Evolutionary conservation across 2,329 filamentous ascomycete species (phyloP).

Genomic region (Apiospora phragmitis): DNA sequence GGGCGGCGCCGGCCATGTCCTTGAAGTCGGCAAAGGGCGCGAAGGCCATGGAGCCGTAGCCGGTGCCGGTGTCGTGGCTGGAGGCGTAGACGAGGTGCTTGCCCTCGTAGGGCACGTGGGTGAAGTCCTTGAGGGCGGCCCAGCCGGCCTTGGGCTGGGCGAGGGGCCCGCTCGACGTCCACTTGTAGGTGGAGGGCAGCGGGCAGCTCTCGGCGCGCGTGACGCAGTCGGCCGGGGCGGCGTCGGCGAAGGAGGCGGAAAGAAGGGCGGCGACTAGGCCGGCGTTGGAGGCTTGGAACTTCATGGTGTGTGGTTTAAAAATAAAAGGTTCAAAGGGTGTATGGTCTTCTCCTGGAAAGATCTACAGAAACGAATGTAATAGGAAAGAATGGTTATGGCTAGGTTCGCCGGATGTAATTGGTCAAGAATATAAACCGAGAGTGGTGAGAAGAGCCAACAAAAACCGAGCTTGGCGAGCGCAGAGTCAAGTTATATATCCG

Average conservation of each 20-base stretch:
- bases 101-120: slow-evolving; percentile 52
- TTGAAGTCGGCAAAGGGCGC: slow-evolving; percentile 53
- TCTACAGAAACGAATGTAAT: slow-evolving; percentile 7
- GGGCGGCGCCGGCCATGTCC: slow-evolving; percentile 50
- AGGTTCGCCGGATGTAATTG: background rate
- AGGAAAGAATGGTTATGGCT: background rate
- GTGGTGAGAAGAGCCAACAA: background rate
- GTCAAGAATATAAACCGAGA: background rate
- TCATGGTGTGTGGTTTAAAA: background rate
- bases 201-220: background rate
- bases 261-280: background rate
- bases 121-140: slow-evolving; percentile 63
- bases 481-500: background rate
- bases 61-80: slow-evolving; percentile 38
- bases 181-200: slow-evolving; percentile 8
- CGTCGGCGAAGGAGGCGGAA: background rate
- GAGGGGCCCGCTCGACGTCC: background rate
- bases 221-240: background rate
- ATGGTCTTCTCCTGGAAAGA: slow-evolving; percentile 5
- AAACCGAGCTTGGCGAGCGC: background rate
- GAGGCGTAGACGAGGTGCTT: slow-evolving; percentile 63
- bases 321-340: background rate
- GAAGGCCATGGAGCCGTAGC: slow-evolving; percentile 62
- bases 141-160: slow-evolving; percentile 10
- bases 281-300: slow-evolving; percentile 5